Evolutionary conservation across 805 yeast genomes (phyloP), one percentile per base, ranked within the genome.

Genomic region (Metschnikowia henanensis): DNA sequence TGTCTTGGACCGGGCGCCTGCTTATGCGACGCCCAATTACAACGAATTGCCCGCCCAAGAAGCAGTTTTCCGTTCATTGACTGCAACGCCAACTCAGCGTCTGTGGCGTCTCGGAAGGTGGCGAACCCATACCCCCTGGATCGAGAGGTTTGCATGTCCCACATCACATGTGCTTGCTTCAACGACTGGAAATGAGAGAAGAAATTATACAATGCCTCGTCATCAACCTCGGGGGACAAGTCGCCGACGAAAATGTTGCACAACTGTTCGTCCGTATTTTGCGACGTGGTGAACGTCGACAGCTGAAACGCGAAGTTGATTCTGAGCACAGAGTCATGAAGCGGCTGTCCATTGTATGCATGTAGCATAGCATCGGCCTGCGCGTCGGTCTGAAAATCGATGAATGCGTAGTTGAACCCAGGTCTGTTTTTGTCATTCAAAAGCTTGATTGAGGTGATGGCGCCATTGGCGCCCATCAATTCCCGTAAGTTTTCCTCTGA

Each of bases 61-160:
- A 89, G 66, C 61, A 75, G 70, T 47, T 74, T 76, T 38, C 95
- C 95, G 61, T 84, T 84, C 88, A 84, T 87, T 22, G 82, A 65
- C 44, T 74, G 75, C 51, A 87, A 68, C 22, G 95, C 95, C 39
- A 62, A 64, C 55, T 84, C 88, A 2, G 96, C 96, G 51, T 87
- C 92, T 16, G 70, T 65, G 49, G 75, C 78, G 20, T 75, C 77
- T 21, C 70, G 63, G 57, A 90, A 90, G 1, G 92, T 83, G 10
- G 88, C 94, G 64, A 90, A 89, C 2, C 97, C 96, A 59, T 89
- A 89, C 29, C 96, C 95, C 66, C 96, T 75, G 3, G 95, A 87
- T 60, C 96, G 75, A 33, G 95, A 94, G 20, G 94, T 84, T 62
- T 87, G 91, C 95, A 88, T 87, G 62, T 90, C 96, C 96, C 97